Base-by-base conservation (phyloP, 192 early-diverging fungal species). In the Backusella mclennaniae region DNA sequence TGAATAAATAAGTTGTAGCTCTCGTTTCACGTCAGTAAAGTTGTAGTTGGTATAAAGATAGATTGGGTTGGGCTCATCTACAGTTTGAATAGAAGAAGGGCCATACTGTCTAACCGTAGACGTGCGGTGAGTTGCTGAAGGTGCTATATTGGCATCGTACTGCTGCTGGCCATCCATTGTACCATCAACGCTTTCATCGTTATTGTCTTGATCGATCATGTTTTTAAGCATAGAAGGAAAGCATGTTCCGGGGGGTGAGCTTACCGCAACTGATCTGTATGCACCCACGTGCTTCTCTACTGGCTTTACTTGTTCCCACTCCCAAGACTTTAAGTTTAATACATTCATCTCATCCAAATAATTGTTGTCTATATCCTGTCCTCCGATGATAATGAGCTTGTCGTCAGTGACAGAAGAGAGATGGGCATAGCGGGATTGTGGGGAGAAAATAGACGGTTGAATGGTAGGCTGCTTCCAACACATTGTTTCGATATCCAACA, bases 41-140 rank as follows among this genome's bases (percentile, higher is more conserved):
- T 92, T 95, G 85, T 93, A 93, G 83, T 95, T 95, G 75, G 92
- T 93, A 79, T 95, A 95, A 38, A 95, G 84, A 67, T 92, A 90
- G 41, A 91, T 87, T 8, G 88, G 89, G 66, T 89, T 88, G 31
- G 88, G 81, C 31, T 89, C 84, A 3, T 89, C 84, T 11, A 85
- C 85, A 35, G 82, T 49, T 12, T 70, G 56, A 33, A 72, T 31
- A 33, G 67, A 68, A 35, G 33, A 42, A 4, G 46, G 33, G 14
- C 52, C 53, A 23, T 42, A 73, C 83, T 35, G 85, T 53, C 72
- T 31, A 8, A 73, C 72, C 14, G 67, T 70, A 0, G 68, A 52
- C 29, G 75, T 33, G 35, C 74, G 56, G 12, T 63, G 36, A 21
- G 21, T 75, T 42, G 39, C 41, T 11, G 56, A 63, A 4, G 56